Percentiles rank a stretch among this genome's conserved stretches.
These are phyloP conservation scores for Penicillium roqueforti DNA, from an alignment of 495 filamentous ascomycete genomes.

Conservation along the genomic window DNA sequence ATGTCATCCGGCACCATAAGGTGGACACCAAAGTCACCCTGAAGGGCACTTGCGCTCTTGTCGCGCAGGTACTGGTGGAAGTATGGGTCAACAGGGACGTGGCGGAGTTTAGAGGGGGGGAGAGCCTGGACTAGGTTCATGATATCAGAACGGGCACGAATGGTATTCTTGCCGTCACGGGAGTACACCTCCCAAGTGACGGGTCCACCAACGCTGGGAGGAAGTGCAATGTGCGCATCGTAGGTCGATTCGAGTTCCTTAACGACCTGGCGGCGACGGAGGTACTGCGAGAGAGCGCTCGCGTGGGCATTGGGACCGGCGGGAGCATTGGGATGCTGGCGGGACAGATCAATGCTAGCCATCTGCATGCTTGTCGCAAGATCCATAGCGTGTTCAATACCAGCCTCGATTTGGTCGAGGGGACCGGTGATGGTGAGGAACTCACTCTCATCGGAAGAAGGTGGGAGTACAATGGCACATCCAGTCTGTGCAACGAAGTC, in stretches of 20 bases:
- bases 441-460: slow-evolving; percentile 65
- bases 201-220: slow-evolving; percentile 57
- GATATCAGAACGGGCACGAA: slow-evolving; percentile 77
- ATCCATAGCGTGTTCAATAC: slow-evolving; percentile 73
- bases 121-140: slow-evolving; percentile 73
- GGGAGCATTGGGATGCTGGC: slow-evolving; percentile 68
- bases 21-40: slow-evolving; percentile 72
- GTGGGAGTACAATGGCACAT: slow-evolving; percentile 80
- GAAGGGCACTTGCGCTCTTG: slow-evolving; percentile 57
- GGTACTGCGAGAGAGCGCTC: slow-evolving; percentile 76
- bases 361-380: slow-evolving; percentile 78
- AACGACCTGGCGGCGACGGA: slow-evolving; percentile 70
- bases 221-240: slow-evolving; percentile 75
- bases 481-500: slow-evolving; percentile 88
- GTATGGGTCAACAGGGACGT: slow-evolving; percentile 75
- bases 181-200: slow-evolving; percentile 81
- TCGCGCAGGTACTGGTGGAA: slow-evolving; percentile 74
- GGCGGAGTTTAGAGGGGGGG: slow-evolving; percentile 68
- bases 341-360: slow-evolving; percentile 70
- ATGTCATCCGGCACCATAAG: slow-evolving; percentile 68
- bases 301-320: slow-evolving; percentile 70
- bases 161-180: slow-evolving; percentile 74
- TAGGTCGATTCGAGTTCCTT: slow-evolving; percentile 71
- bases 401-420: slow-evolving; percentile 62
- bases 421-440: slow-evolving; percentile 81